A percentile compares a stretch with the other conserved stretches of the same genome.
Evolutionary conservation across 2,329 filamentous ascomycete species (phyloP).

Genomic region (Pseudonectria buxi): DNA sequence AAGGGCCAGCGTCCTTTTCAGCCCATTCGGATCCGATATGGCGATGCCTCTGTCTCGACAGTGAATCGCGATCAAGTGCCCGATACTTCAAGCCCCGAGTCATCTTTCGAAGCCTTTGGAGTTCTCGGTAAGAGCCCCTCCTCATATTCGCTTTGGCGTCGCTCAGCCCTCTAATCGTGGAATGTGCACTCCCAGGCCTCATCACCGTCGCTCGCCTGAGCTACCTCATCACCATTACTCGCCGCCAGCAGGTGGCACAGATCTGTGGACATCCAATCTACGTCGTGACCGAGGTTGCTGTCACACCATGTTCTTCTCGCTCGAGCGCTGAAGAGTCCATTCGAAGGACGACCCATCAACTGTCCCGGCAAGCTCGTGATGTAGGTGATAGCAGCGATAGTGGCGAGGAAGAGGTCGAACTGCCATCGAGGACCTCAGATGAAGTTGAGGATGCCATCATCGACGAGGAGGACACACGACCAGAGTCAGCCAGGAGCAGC

Average conservation of each 20-base stretch:
- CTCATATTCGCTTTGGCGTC: constrained; percentile 1
- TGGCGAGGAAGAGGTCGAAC: constrained; percentile 40
- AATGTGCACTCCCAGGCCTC: constrained; percentile 52
- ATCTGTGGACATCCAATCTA: constrained; percentile 78
- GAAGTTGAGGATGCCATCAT: constrained; percentile 38
- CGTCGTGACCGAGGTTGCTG: constrained; percentile 76
- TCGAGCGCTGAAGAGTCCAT: constrained; percentile 69
- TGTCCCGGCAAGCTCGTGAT: constrained; percentile 35
- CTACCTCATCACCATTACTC: constrained; percentile 82
- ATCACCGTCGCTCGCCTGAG: constrained; percentile 73
- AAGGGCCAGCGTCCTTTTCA: constrained; percentile 51
- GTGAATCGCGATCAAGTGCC: constrained; percentile 38
- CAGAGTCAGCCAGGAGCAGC: constrained; percentile 44
- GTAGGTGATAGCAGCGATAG: constrained; percentile 37
- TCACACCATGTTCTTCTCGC: constrained; percentile 81
- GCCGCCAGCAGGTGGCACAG: constrained; percentile 81
- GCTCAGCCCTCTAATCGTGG: constrained; percentile 1
- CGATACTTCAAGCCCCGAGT: constrained; percentile 37
- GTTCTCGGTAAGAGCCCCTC: constrained; percentile 43
- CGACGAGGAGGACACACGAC: constrained; percentile 26
- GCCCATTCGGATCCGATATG: constrained; percentile 65
- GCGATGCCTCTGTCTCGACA: constrained; percentile 42
- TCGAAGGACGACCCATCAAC: constrained; percentile 44
- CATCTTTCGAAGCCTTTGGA: constrained; percentile 54
- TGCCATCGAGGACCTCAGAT: constrained; percentile 28